Evolutionary conservation across 2,329 filamentous ascomycete genomes (phyloP).

Genomic region (Fusarium sp.): DNA sequence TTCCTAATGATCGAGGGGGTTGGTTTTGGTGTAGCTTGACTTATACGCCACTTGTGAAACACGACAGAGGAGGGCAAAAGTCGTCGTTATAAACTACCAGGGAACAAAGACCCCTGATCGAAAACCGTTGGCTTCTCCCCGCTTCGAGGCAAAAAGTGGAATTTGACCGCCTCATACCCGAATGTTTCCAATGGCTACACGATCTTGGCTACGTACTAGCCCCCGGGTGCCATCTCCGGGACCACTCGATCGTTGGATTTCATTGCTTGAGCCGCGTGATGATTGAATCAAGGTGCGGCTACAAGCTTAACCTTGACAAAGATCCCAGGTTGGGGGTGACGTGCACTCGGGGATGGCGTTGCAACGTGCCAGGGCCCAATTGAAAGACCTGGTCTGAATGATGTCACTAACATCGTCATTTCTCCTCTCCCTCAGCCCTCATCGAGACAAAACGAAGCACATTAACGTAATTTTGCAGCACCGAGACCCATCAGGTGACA

Average conservation of each 20-base stretch:
- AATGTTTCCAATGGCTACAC: background rate
- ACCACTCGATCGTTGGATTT: slow-evolving; percentile 11
- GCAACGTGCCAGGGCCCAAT: slow-evolving; percentile 26
- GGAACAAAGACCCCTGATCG: background rate
- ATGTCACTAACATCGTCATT: slow-evolving; percentile 48
- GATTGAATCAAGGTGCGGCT: slow-evolving; percentile 5
- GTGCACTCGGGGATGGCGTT: slow-evolving; percentile 12
- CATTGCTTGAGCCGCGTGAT: slow-evolving; percentile 6
- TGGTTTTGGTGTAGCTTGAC: background rate
- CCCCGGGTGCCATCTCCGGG: slow-evolving; percentile 15
- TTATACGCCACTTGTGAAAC: too few species aligned
- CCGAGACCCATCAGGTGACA: slow-evolving; percentile 12
- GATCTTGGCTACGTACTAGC: too few species aligned
- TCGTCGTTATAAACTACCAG: slow-evolving; percentile 27
- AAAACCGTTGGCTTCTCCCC: slow-evolving; percentile 14
- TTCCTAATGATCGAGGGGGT: background rate
- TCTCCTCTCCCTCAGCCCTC: slow-evolving; percentile 7
- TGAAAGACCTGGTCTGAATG: slow-evolving; percentile 21
- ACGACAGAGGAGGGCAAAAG: slow-evolving; percentile 4
- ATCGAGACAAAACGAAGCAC: slow-evolving; percentile 15
- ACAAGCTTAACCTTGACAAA: slow-evolving; percentile 27
- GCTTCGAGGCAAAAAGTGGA: background rate
- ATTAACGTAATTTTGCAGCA: slow-evolving; percentile 23
- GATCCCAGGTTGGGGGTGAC: slow-evolving; percentile 24
- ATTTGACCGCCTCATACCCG: background rate